Evolutionary conservation across 108 stramenopile genomes (phyloP), one percentile per base, ranked within the genome.

Genomic region (Cyclostephanos tholiformis): DNA sequence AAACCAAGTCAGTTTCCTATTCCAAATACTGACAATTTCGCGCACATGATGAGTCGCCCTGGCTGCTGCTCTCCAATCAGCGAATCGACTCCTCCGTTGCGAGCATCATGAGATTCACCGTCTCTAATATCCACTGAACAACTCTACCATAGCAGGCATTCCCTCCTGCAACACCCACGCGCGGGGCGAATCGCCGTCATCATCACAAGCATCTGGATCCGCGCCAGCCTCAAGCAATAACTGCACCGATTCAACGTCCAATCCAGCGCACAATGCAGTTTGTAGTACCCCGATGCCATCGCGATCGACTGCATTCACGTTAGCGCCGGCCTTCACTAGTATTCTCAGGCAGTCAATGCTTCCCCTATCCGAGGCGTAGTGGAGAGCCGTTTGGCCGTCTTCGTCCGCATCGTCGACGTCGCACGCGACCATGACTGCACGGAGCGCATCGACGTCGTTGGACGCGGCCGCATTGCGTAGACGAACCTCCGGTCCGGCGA

Each of bases 281-380:
- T 91, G 89, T 73, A 95, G 82, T 8, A 90, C 84, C 25, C 80
- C 82, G 43, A 95, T 92, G 0, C 92, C 89, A 71, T 93, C 89
- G 19, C 74, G 32, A 72, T 95, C 95, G 25, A 75, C 48, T 20
- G 88, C 83, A 58, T 93, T 84, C 19, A 88, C 78, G 84, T 89
- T 69, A 1, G 92, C 95, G 3, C 89, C 89, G 19, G 75, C 70
- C 44, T 88, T 20, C 11, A 93, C 55, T 26, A 95, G 67, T 25
- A 82, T n/a, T 66, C 69, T 62, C 16, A 93, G 38, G 50, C 84
- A 87, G 14, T 91, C 89, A 3, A 85, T 22, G 52, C 75, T 69
- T 16, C 89, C 91, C 17, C 79, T 76, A 71, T 95, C 95, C 4
- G 91, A 89, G 10, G 88, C 87, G 65, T 92, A 74, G 76, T 95